A percentile compares a stretch with the other conserved stretches of the same genome.
Conservation (phyloP, 2,329 filamentous ascomycete species). For the Cadophora sp. region DNA sequence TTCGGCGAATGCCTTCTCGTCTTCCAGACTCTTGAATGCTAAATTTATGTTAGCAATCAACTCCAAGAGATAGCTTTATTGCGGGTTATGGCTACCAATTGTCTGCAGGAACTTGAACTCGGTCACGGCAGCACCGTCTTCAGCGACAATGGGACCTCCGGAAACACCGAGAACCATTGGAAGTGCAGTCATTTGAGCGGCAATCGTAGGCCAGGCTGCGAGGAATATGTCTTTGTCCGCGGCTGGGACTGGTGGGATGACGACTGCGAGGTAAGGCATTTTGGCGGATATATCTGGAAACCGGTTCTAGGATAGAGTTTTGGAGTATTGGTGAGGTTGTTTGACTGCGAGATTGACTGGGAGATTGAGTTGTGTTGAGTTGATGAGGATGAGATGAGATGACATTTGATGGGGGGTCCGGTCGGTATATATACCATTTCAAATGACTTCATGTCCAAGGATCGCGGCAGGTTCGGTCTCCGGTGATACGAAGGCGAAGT, state of each 20-base stretch:
- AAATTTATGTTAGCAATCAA: neutral
- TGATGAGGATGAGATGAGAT: neutral
- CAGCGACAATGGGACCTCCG: conserved; percentile 24
- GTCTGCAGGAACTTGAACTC: conserved; percentile 33
- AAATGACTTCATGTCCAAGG: neutral
- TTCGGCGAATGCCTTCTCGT: conserved; percentile 28
- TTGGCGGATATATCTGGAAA: conserved; percentile 19
- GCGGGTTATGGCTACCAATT: conserved; percentile 20
- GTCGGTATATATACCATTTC: conserved; percentile 1
- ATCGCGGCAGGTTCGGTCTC: neutral
- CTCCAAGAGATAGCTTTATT: neutral
- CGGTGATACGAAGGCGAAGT: neutral
- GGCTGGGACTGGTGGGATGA: conserved; percentile 27
- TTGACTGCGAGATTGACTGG: neutral
- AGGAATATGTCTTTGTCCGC: conserved; percentile 28
- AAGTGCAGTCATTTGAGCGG: conserved; percentile 23
- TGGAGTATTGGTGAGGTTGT: neutral
- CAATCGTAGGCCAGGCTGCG: conserved; percentile 22
- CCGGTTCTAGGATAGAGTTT: neutral
- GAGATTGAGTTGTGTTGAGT: neutral
- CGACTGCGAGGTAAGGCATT: conserved; percentile 33
- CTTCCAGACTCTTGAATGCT: conserved; percentile 32
- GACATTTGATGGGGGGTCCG: neutral
- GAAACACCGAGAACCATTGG: conserved; percentile 27
- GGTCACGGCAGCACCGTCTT: conserved; percentile 18